phyloP scores from a whole-genome alignment of 148 eudicot genomes.

The Persicaria maculosa region DNA sequence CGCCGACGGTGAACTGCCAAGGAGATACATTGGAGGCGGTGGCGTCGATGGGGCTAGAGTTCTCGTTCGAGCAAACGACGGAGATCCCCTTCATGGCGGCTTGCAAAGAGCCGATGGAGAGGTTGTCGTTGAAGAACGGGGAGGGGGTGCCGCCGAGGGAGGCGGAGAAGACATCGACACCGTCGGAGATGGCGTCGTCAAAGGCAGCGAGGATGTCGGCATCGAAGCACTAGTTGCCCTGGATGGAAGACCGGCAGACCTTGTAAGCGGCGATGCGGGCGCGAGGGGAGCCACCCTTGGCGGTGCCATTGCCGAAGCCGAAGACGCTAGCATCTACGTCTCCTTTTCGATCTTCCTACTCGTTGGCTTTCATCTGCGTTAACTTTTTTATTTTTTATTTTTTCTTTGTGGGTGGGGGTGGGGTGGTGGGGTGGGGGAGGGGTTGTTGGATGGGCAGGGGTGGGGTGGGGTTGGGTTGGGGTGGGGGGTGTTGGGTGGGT shows the following conservation, averaged over 20 bases:
- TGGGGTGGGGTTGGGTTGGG: too few species aligned
- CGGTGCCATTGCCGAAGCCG: slow-evolving; percentile 67
- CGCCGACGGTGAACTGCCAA: slow-evolving; percentile 87
- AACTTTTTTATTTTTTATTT: too few species aligned
- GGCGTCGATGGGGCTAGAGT: slow-evolving; percentile 56
- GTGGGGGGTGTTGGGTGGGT: too few species aligned
- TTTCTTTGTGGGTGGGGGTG: too few species aligned
- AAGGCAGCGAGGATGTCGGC: slow-evolving; percentile 85
- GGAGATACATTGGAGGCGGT: slow-evolving; percentile 63
- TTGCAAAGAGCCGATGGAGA: slow-evolving; percentile 83
- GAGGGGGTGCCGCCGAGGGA: slow-evolving; percentile 66
- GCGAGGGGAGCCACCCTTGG: slow-evolving; percentile 82
- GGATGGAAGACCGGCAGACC: slow-evolving; percentile 71
- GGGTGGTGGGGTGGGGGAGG: too few species aligned
- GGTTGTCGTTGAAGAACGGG: slow-evolving; percentile 45
- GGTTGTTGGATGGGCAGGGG: too few species aligned
- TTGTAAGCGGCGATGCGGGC: slow-evolving; percentile 86
- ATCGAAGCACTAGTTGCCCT: slow-evolving; percentile 66
- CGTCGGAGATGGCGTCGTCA: slow-evolving; percentile 73
- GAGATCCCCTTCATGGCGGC: slow-evolving; percentile 58
- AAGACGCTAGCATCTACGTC: slow-evolving; percentile 61
- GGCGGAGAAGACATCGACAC: slow-evolving; percentile 77
- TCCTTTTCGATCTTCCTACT: too few species aligned
- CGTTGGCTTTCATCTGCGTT: too few species aligned
- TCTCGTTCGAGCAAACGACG: slow-evolving; percentile 79